Percentiles rank a stretch among this genome's conserved stretches.
These are phyloP conservation scores for Thalassiosira pacifica DNA, from an alignment of 352 stramenopile genomes.

Conservation along the genomic window DNA sequence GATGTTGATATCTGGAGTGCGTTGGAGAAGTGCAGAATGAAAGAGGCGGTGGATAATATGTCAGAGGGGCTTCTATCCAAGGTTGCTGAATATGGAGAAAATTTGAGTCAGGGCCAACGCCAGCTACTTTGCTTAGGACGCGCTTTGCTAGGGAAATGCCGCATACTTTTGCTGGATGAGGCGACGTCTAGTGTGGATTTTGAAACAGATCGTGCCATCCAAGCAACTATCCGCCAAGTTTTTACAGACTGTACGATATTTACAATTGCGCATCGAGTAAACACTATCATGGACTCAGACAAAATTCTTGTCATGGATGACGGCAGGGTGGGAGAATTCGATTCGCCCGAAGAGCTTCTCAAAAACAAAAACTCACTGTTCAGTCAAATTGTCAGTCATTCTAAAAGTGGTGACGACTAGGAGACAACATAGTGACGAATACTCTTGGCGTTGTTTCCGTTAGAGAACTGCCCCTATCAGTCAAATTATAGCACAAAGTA, in stretches of 20 bases:
- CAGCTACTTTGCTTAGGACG: conserved; percentile 91
- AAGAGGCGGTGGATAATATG: conserved; percentile 72
- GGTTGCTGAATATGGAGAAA: conserved; percentile 92
- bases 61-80: conserved; percentile 84
- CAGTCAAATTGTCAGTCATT: conserved; percentile 79
- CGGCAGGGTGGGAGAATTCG: conserved; percentile 87
- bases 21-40: conserved; percentile 81
- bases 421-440: neutral
- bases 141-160: conserved; percentile 86
- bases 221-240: conserved; percentile 87
- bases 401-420: conserved; percentile 52
- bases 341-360: conserved; percentile 75
- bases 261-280: conserved; percentile 89
- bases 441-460: neutral
- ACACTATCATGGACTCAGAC: conserved; percentile 88
- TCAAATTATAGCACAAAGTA: no score
- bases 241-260: conserved; percentile 85
- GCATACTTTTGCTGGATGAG: conserved; percentile 91
- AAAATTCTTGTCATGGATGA: conserved; percentile 90
- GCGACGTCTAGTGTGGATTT: conserved; percentile 90
- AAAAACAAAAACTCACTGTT: conserved; percentile 77
- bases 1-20: conserved; percentile 83
- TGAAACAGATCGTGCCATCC: conserved; percentile 90
- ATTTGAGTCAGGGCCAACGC: conserved; percentile 91
- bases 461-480: no score